Conservation (phyloP, 257 asterid species). For the Henckelia pumila region DNA sequence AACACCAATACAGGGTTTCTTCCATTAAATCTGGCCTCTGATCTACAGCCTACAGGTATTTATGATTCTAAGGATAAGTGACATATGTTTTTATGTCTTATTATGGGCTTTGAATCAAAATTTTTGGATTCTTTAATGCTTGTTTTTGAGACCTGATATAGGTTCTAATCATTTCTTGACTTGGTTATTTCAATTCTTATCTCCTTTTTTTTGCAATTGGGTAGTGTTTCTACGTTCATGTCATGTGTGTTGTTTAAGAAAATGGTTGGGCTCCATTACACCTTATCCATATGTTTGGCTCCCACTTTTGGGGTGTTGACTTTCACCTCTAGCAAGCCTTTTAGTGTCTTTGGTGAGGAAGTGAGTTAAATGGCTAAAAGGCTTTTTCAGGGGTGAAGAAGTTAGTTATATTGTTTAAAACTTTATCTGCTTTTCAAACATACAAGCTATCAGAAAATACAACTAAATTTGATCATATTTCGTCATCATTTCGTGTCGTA, state of each 20-base stretch:
- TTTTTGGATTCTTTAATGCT: not conserved
- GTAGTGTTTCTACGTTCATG: no score
- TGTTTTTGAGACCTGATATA: not conserved
- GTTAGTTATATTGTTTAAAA: constrained; percentile 35
- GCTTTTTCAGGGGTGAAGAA: not conserved
- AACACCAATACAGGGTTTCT: no score
- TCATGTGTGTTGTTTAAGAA: no score
- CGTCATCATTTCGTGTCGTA: constrained; percentile 8
- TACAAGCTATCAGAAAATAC: constrained; percentile 18
- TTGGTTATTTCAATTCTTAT: not conserved
- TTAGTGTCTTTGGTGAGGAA: no score
- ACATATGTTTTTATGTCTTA: not conserved
- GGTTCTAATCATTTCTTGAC: not conserved
- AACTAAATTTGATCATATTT: constrained; percentile 15
- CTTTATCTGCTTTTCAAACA: constrained; percentile 10
- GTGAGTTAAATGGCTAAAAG: not conserved
- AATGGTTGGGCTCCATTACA: not conserved
- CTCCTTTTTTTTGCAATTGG: no score
- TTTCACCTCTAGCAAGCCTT: not conserved
- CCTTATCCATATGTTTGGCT: not conserved
- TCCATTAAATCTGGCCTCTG: no score
- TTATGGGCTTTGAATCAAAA: not conserved
- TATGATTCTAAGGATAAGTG: not conserved
- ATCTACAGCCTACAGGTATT: no score
- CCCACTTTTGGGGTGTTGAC: not conserved